A percentile compares a stretch with the other conserved stretches of the same genome.
Conservation (phyloP, 2,329 filamentous ascomycete genomes). For the Venturia asperata region DNA sequence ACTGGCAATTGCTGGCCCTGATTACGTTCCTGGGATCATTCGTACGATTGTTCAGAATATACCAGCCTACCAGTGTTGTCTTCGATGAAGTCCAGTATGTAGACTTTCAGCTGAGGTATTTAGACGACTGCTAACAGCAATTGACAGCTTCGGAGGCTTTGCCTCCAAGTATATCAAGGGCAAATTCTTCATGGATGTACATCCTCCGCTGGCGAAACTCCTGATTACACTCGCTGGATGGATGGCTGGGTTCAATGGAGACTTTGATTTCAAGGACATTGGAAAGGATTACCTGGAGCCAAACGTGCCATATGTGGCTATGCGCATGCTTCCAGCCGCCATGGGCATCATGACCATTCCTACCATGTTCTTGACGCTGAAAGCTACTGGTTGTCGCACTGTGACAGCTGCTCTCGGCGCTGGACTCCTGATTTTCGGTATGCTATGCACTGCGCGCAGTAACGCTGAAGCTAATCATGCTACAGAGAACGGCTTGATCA, state of each 20-base stretch:
- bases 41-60: slow-evolving; percentile 90
- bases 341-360: slow-evolving; percentile 84
- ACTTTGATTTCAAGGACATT: slow-evolving; percentile 99
- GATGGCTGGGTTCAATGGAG: slow-evolving; percentile 87
- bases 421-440: slow-evolving; percentile 83
- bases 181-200: slow-evolving; percentile 99
- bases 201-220: slow-evolving; percentile 92
- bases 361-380: slow-evolving; percentile 89
- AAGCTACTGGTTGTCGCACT: slow-evolving; percentile 81
- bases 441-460: slow-evolving; percentile 23
- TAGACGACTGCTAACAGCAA: slow-evolving; percentile 23
- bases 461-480: slow-evolving; percentile 21
- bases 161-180: slow-evolving; percentile 99
- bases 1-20: slow-evolving; percentile 69
- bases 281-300: slow-evolving; percentile 97
- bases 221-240: slow-evolving; percentile 92
- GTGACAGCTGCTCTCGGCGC: slow-evolving; percentile 77
- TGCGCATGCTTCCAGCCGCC: slow-evolving; percentile 88
- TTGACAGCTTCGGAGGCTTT: slow-evolving; percentile 83
- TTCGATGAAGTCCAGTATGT: slow-evolving; percentile 99
- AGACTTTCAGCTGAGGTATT: slow-evolving; percentile 6
- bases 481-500: slow-evolving; percentile 86
- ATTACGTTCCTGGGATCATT: slow-evolving; percentile 69
- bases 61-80: slow-evolving; percentile 90
- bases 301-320: slow-evolving; percentile 90